phyloP scores from a whole-genome alignment of 2,329 filamentous ascomycete species.

The Daldinia eschscholtzii region DNA sequence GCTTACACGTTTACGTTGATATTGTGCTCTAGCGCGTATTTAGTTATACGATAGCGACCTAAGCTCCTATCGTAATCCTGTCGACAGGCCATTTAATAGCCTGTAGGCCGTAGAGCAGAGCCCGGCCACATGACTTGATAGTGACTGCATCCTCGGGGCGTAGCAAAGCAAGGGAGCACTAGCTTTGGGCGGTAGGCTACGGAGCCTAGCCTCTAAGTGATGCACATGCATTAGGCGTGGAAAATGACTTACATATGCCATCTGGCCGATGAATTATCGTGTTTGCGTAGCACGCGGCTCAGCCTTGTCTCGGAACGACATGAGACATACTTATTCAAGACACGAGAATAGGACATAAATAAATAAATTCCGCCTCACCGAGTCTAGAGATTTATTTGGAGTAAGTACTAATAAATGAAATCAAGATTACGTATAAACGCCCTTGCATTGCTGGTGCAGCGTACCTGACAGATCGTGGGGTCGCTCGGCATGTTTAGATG shows the following conservation, averaged over 20 bases:
- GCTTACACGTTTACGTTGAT: slow-evolving; percentile 8
- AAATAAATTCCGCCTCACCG: not conserved
- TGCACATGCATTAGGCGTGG: not conserved
- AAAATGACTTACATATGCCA: slow-evolving; percentile 6
- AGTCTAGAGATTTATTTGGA: not conserved
- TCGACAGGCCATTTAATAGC: slow-evolving; percentile 11
- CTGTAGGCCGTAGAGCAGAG: slow-evolving; percentile 17
- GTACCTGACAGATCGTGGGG: slow-evolving; percentile 37
- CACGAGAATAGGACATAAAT: not conserved
- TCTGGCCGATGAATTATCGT: slow-evolving; percentile 16
- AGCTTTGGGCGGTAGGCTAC: not conserved
- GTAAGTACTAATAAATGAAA: not conserved
- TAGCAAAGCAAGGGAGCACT: slow-evolving; percentile 21
- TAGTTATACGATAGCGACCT: slow-evolving; percentile 11
- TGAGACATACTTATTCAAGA: slow-evolving; percentile 19
- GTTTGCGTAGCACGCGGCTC: slow-evolving; percentile 12
- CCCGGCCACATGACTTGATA: slow-evolving; percentile 39
- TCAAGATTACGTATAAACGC: slow-evolving; percentile 13
- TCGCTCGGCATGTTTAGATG: slow-evolving; percentile 28
- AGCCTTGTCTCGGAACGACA: slow-evolving; percentile 23
- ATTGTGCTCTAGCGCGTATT: not conserved
- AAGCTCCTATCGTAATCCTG: slow-evolving; percentile 18
- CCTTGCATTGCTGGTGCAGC: slow-evolving; percentile 18
- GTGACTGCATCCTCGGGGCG: slow-evolving; percentile 36
- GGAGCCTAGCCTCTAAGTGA: not conserved